Base-by-base conservation (phyloP, 1,284 basidiomycete species). In the Ceratobasidium theobromae region DNA sequence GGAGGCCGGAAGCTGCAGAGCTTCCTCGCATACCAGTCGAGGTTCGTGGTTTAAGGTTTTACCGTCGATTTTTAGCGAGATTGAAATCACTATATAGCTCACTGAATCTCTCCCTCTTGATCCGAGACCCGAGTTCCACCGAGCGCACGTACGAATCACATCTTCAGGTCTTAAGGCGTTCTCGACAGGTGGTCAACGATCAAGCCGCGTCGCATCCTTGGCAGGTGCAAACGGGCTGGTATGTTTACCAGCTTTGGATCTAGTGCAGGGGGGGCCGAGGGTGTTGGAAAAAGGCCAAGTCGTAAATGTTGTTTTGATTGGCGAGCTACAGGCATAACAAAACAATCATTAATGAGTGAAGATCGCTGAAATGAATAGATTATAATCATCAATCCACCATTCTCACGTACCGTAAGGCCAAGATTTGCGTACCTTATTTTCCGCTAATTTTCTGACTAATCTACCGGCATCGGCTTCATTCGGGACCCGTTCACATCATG, bases 161-260 rank as follows among this genome's bases (percentile, higher is more conserved):
- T 58, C 73, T 0, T 74, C 78, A 0, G 70, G 76, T 1, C 77
- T 93, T 62, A 80, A 81, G 58, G 93, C 91, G 1, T 82, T 80
- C 70, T 92, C 86, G 60, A 93, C 91, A 0, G 91, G 91, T n/a
- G 89, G 90, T 0, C 91, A 94, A 73, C 79, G 91, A 9, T 92
- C 89, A 16, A 91, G 88, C 72, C 79, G 89, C 14, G 86, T 88
- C 1, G 87, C 87, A 1, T 92, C 89, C 71, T 74, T 94, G 60
- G 86, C 82, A 53, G 87, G 86, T 1, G 89, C 89, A 16, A 93
- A 93, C 72, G 91, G 86, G 1, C 76, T 94, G 48, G 82, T 89
- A 0, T 79, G 86, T n/a, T 73, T 93, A 35, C 91, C 89, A 71
- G 69, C 75, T 74, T n/a, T n/a, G n/a, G n/a, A n/a, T n/a, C 70